Base-by-base conservation (phyloP, 441 rosid species). In the Euphorbia schlechtendalii region DNA sequence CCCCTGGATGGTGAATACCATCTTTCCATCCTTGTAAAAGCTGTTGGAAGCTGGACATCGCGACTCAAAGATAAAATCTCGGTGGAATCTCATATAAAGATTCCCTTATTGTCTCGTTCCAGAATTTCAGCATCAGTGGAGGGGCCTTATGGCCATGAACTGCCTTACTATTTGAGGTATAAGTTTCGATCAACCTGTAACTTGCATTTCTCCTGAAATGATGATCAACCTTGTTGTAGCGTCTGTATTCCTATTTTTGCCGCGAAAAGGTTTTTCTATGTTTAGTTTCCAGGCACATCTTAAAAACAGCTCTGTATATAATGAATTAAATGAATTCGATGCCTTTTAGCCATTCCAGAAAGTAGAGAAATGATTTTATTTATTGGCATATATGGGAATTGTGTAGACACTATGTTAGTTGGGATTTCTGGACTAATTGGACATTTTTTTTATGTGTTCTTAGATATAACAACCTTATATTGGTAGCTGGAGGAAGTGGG, bases 401-500 rank as follows among this genome's bases (percentile, higher is more conserved):
- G 22, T 52, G 56, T 21, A 52, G 20, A 46, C 8, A 21, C 5
- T 9, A 5, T 21, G 28, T 10, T 20, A 6, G 34, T 32, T 32
- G 34, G 34, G 3, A 32, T 32, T 32, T 3, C 34, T 32, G 34
- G 34, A 32, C 34, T 32, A 32, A 32, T 32, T 32, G 3, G 6
- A 32, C 3, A n/a, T n/a, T n/a, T n/a, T 14, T 12, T 68, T 36
- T 10, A 28, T 70, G 59, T 48, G 62, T 58, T 71, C 53, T 12
- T 66, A 90, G 97, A 86, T 88, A 88, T 24, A 87, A 86, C 77
- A 83, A 84, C 80, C 80, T 90, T 34, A 66, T 90, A 58, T 72
- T 90, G 63, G 87, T 90, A 18, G 96, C 97, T 0, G 97, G 97
- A 61, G 96, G 97, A 60, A 86, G 85, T 32, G 97, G 95, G 56